Conservation (phyloP, 192 early-diverging fungal genomes). For the Chytriomyces sp. region DNA sequence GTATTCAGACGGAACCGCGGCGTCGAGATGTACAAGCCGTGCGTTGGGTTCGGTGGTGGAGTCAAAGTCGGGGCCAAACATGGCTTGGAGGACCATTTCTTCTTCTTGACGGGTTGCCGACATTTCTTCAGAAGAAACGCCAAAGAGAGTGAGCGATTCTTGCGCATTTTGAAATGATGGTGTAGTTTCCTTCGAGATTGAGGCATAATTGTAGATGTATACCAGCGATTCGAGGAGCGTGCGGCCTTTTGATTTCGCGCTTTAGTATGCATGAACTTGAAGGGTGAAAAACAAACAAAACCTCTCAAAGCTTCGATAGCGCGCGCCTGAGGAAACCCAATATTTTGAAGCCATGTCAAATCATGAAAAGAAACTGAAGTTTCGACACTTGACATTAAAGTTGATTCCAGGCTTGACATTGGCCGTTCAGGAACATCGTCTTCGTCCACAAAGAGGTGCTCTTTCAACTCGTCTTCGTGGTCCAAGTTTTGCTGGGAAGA, state of each 20-base stretch:
- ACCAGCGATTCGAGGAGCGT: background rate
- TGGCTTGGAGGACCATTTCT: constrained; percentile 62
- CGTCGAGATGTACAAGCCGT: constrained; percentile 36
- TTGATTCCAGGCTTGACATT: background rate
- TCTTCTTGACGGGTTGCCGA: constrained; percentile 63
- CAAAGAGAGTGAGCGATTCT: constrained; percentile 20
- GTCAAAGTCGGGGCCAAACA: constrained; percentile 64
- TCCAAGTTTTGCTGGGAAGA: background rate
- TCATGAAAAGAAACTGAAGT: constrained; percentile 17
- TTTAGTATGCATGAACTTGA: too few species aligned
- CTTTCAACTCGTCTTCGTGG: constrained; percentile 9
- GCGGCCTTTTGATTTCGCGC: background rate
- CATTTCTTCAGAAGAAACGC: constrained; percentile 33
- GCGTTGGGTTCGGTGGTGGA: constrained; percentile 16
- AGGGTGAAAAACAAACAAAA: too few species aligned
- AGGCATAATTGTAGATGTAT: constrained; percentile 9
- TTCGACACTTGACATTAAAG: background rate
- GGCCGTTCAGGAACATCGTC: constrained; percentile 22
- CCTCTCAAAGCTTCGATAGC: constrained; percentile 23
- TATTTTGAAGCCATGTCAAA: constrained; percentile 18
- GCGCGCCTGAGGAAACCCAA: constrained; percentile 28
- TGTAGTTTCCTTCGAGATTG: too few species aligned
- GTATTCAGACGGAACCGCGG: constrained; percentile 9
- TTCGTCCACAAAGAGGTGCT: constrained; percentile 10
- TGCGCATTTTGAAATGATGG: constrained; percentile 53